These are phyloP conservation scores for Sporothrix sp. DNA, from an alignment of 2,329 filamentous ascomycete species.

Conservation along the genomic window DNA sequence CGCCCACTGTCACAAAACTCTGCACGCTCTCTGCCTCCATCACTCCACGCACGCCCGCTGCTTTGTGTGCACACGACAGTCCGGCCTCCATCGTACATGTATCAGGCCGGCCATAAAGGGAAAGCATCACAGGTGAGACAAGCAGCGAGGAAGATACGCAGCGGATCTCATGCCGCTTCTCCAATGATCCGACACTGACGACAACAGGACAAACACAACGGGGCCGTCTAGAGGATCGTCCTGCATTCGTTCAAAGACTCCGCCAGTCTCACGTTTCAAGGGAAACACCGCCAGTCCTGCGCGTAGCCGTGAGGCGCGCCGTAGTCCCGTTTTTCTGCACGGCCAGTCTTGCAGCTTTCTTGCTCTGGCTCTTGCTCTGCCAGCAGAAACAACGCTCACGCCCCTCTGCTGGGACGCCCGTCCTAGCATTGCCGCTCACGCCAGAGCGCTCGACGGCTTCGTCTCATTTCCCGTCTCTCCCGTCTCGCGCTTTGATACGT, in stretches of 20 bases:
- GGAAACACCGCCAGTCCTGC: slow-evolving; percentile 1
- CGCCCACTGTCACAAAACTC: background rate
- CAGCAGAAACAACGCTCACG: background rate
- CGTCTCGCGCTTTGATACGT: background rate
- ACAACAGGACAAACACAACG: background rate
- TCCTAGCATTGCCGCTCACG: background rate
- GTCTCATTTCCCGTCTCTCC: background rate
- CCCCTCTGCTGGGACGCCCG: background rate
- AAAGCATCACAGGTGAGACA: too few species aligned
- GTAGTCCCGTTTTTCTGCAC: background rate
- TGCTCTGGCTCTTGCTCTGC: background rate
- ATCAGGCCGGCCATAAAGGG: background rate
- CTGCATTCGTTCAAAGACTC: background rate
- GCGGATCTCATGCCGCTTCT: too few species aligned
- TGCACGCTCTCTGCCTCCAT: background rate
- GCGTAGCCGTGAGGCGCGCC: background rate
- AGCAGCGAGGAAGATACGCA: background rate
- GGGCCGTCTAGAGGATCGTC: background rate
- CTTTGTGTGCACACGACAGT: background rate
- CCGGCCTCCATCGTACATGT: background rate
- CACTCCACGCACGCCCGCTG: background rate
- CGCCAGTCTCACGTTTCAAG: background rate
- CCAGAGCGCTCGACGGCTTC: too few species aligned
- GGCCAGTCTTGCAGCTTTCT: too few species aligned
- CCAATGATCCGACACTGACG: too few species aligned